Conservation (phyloP, 495 filamentous ascomycete species). For the Podospora comata region DNA sequence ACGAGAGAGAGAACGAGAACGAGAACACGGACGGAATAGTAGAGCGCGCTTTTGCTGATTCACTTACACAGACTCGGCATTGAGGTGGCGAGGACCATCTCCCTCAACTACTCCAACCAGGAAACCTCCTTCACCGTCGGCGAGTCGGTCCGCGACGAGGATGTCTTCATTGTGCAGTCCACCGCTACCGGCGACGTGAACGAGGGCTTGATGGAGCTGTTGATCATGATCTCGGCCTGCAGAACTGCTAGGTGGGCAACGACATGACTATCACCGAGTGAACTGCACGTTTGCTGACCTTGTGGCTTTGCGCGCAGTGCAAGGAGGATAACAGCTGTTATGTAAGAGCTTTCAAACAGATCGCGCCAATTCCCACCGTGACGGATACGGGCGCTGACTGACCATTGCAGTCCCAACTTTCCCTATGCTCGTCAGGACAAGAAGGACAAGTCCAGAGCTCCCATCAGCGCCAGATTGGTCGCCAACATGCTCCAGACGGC, state of each 20-base stretch:
- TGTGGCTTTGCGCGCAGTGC: constrained; percentile 22
- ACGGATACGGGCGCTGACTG: constrained; percentile 64
- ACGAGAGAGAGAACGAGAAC: not conserved
- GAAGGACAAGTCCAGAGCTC: constrained; percentile 86
- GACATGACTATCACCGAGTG: not conserved
- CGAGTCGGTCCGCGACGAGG: constrained; percentile 94
- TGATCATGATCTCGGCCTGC: constrained; percentile 99
- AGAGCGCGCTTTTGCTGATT: constrained; percentile 4
- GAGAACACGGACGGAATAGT: not conserved
- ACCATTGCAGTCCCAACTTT: constrained; percentile 85
- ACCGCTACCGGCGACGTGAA: constrained; percentile 96
- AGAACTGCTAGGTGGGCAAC: constrained; percentile 64
- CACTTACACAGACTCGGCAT: constrained; percentile 69
- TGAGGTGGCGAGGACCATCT: constrained; percentile 92
- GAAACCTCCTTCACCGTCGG: constrained; percentile 96
- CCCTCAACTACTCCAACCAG: constrained; percentile 95
- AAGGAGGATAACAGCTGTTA: constrained; percentile 37
- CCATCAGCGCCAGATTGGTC: constrained; percentile 88
- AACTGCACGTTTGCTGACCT: constrained; percentile 15
- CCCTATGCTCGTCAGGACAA: constrained; percentile 99
- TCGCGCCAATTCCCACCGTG: not conserved
- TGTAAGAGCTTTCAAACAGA: constrained; percentile 22
- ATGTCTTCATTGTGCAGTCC: constrained; percentile 97
- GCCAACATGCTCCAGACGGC: constrained; percentile 98
- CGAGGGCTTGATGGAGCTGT: constrained; percentile 95